phyloP scores from a whole-genome alignment of 495 filamentous ascomycete species.

The Aspergillus heteromorphus region DNA sequence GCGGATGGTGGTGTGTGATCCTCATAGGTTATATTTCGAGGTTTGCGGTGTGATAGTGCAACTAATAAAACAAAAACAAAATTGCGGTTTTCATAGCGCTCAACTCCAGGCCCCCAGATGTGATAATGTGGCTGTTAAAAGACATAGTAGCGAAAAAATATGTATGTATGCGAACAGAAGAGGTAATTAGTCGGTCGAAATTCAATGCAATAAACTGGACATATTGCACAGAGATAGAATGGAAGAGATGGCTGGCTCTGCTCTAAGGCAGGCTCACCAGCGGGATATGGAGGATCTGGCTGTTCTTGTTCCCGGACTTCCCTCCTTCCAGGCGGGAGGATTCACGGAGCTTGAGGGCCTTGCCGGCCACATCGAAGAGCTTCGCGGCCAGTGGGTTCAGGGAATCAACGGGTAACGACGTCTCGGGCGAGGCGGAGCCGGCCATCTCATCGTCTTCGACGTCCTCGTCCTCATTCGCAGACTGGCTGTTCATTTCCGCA shows the following conservation, averaged over 20 bases:
- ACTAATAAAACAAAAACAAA: background rate
- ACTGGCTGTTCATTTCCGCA: slow-evolving; percentile 7
- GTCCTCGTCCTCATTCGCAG: slow-evolving; percentile 11
- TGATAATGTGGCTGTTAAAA: background rate
- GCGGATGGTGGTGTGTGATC: background rate
- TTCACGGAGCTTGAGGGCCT: slow-evolving; percentile 29
- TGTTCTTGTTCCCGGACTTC: slow-evolving; percentile 4
- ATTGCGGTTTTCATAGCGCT: background rate
- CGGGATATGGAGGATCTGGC: slow-evolving; percentile 25
- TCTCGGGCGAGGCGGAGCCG: background rate
- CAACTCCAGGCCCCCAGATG: background rate
- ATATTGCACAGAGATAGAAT: background rate
- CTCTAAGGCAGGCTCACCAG: slow-evolving; percentile 24
- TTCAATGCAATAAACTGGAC: background rate
- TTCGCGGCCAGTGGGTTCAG: slow-evolving; percentile 21
- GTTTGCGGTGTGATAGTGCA: background rate
- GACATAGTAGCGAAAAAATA: background rate
- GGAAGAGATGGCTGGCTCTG: background rate
- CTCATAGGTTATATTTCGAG: background rate
- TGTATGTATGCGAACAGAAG: background rate
- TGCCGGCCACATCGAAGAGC: slow-evolving; percentile 22
- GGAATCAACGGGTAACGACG: slow-evolving; percentile 4
- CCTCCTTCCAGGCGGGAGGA: slow-evolving; percentile 15
- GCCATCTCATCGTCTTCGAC: background rate
- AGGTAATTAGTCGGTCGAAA: background rate